Conservation (phyloP, 305 asterid species). For the Petunia hybrid region DNA sequence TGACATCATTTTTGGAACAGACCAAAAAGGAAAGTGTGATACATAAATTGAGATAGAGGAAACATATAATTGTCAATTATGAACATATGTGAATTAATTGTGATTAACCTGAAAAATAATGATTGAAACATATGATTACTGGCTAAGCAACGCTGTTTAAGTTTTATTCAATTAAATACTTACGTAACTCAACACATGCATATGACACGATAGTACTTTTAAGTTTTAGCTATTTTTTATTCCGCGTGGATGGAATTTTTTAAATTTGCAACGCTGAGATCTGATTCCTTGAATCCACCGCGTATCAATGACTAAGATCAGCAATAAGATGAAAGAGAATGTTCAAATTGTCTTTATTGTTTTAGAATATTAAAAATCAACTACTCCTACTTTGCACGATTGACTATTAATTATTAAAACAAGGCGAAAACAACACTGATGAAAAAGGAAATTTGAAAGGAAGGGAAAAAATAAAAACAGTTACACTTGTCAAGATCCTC, state of each 20-base stretch:
- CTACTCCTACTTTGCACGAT: not conserved
- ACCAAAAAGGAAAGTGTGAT: too few relatives aligned
- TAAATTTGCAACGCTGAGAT: not conserved
- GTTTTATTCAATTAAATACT: too few relatives aligned
- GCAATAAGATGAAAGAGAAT: not conserved
- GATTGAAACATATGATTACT: too few relatives aligned
- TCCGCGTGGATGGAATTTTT: not conserved
- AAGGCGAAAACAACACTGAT: not conserved
- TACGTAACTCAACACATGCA: not conserved
- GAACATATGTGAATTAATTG: too few relatives aligned
- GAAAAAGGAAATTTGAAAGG: not conserved
- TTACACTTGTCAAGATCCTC: too few relatives aligned
- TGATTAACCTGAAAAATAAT: too few relatives aligned
- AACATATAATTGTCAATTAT: too few relatives aligned
- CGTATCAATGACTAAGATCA: not conserved
- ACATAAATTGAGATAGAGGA: too few relatives aligned
- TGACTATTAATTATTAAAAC: not conserved
- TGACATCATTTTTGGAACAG: too few relatives aligned
- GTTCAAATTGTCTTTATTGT: not conserved
- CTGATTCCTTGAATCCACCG: not conserved
- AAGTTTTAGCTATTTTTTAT: not conserved
- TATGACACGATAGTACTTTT: not conserved
- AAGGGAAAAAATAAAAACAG: not conserved
- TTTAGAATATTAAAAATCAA: not conserved
- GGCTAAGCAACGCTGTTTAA: too few relatives aligned